Evolutionary conservation across 169 alveolate genomes (phyloP), one percentile per base, ranked within the genome.

Genomic region (Sarcocystis neurona): DNA sequence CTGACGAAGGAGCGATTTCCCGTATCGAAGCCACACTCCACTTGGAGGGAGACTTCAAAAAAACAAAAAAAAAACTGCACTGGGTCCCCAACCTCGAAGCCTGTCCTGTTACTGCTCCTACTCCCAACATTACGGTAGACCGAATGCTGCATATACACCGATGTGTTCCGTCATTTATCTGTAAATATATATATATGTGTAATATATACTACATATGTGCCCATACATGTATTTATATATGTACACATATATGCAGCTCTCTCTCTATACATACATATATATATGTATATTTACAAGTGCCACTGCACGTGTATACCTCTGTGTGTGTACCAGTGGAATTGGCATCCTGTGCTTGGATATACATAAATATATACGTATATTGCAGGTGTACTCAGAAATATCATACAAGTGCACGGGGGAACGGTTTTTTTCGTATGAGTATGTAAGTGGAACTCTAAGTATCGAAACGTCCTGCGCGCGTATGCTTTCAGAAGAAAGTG

Each of bases 21-120:
- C 94, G 91, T n/a, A 87, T 96, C 74, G 92, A 93, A 41, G 97
- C 94, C 2, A 92, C 84, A 63, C 93, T 97, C 47, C 96, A 96
- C 93, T 96, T 96, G 50, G 94, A 93, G 23, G 98, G 98, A 18
- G 97, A 96, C 85, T 95, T 88, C 84, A 79, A 56, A 2, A 78
- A 96, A 82, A 98, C 99, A 12, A 97, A 97, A 92, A 98, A 98
- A 93, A 96, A 95, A 95, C 93, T 97, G 85, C 98, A 94, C 90
- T 97, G 98, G 98, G 84, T 94, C 56, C 95, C 96, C n/a, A 94
- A 92, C 84, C 86, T 95, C 41, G 94, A 89, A 50, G 92, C 93
- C 87, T 91, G 87, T 84, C 87, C 56, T 12, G 1, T 41, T 66
- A 53, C 56, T 8, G n/a, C 82, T 82, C 34, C 53, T 77, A 23